These are phyloP conservation scores for Gynandropsis gynandra DNA, from an alignment of 345 rosid species.

Conservation along the genomic window DNA sequence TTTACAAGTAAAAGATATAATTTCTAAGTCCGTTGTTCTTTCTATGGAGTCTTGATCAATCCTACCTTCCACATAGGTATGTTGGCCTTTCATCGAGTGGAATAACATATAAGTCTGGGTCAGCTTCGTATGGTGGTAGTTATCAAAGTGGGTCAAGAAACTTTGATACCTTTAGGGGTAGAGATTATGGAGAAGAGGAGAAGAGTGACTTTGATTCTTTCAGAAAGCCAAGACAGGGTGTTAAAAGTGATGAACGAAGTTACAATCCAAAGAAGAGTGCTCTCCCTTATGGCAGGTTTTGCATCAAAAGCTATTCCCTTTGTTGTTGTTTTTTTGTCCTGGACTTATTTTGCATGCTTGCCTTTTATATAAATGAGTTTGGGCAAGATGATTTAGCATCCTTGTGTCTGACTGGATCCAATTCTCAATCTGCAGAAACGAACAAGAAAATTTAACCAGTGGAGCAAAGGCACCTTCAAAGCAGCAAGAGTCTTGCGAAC, in stretches of 20 bases:
- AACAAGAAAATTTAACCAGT: slow-evolving; percentile 35
- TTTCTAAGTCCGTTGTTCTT: not conserved
- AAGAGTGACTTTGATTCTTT: slow-evolving; percentile 45
- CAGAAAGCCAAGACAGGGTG: slow-evolving; percentile 42
- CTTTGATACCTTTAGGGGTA: slow-evolving; percentile 44
- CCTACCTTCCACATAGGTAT: slow-evolving; percentile 42
- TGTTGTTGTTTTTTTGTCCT: not conserved
- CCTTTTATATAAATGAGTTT: not conserved
- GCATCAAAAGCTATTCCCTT: slow-evolving; percentile 15
- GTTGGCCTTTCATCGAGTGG: slow-evolving; percentile 89
- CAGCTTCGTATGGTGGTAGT: slow-evolving; percentile 54
- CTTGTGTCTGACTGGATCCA: slow-evolving; percentile 13
- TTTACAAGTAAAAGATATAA: not conserved
- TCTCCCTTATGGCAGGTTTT: slow-evolving; percentile 49
- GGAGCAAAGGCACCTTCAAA: slow-evolving; percentile 42
- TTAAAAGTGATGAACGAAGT: slow-evolving; percentile 34
- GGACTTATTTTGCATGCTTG: not conserved
- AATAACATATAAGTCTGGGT: slow-evolving; percentile 58
- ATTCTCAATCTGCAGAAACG: slow-evolving; percentile 48
- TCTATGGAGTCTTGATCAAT: not conserved
- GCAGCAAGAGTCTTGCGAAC: slow-evolving; percentile 31
- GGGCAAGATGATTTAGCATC: slow-evolving; percentile 1
- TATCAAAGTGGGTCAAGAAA: slow-evolving; percentile 48
- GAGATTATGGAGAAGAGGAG: slow-evolving; percentile 40
- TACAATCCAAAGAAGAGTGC: slow-evolving; percentile 37